Base-by-base conservation (phyloP, 345 rosid species). In the Moringa oleifera region DNA sequence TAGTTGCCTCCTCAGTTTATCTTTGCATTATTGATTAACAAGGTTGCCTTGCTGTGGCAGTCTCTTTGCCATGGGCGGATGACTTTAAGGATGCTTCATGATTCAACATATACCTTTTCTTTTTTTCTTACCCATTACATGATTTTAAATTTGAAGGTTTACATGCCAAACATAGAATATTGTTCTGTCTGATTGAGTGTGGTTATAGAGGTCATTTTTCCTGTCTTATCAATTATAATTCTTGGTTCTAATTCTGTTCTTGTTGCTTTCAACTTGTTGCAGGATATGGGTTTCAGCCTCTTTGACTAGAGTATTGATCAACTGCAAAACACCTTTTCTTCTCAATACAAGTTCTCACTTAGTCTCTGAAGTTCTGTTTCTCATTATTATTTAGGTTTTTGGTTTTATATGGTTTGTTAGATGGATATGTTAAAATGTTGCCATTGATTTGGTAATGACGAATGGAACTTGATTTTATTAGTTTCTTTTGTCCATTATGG, bases 281-380 rank as follows among this genome's bases (percentile, higher is more conserved):
- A 84, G 89, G 87, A 84, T 33, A 80, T 82, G 87, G 90, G 87
- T 19, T 79, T 81, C 76, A 68, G 83, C 74, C 75, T 81, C 18
- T 84, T 84, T 51, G 89, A 84, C 67, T 84, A 79, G 63, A 20
- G 51, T 9, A 46, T 20, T 59, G 15, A 18, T 20, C 23, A 45
- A 16, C 60, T 36, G 7, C 31, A 20, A 20, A 4, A 25, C 28
- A 25, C 13, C 2, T 49, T 50, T 24, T 61, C 62, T 62, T 58
- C 66, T 45, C 50, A 37, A 20, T 55, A 62, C 23, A 53, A 45
- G 7, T 25, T 51, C 11, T 20, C 24, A 18, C 12, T 20, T 46
- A 25, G 60, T 24, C 20, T 18, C n/a, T 25, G 1, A 24, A 45
- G 10, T 57, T 51, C 53, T 60, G 67, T 53, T 25, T 25, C 59